phyloP scores from a whole-genome alignment of 257 asterid species.

The Euphrasia confusa region DNA sequence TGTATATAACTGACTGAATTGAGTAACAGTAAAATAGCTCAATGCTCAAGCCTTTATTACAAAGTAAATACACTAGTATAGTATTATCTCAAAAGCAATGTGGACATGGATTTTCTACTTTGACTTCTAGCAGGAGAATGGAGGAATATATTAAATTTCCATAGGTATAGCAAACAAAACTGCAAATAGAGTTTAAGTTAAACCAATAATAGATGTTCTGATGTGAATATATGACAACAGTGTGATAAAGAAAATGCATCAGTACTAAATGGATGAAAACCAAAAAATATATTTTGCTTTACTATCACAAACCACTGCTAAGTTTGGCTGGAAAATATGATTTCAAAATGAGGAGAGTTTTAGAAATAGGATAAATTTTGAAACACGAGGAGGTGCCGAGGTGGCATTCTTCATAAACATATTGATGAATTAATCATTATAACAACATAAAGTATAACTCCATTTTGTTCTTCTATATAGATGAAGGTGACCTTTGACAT shows the following conservation, averaged over 20 bases:
- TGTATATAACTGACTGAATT: neutral
- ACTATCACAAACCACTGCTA: neutral
- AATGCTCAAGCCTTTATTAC: neutral
- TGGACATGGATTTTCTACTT: neutral
- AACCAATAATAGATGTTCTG: neutral
- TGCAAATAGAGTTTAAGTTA: neutral
- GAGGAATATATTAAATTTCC: neutral
- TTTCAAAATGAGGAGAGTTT: neutral
- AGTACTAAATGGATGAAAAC: neutral
- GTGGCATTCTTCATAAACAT: neutral
- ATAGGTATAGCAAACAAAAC: neutral
- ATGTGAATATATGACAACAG: neutral
- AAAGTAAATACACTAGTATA: neutral
- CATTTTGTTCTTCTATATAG: neutral
- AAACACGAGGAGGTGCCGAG: conserved; percentile 1
- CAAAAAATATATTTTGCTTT: neutral
- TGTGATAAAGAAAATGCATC: neutral
- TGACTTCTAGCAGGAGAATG: neutral
- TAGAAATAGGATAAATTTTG: neutral
- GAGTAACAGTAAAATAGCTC: neutral
- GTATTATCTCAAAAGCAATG: neutral
- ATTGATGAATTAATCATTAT: neutral
- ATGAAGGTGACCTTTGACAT: neutral
- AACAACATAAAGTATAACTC: neutral
- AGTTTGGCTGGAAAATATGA: neutral